A percentile compares a stretch with the other conserved stretches of the same genome.
Evolutionary conservation across 441 rosid species (phyloP).

Genomic region (Adansonia gregorii): DNA sequence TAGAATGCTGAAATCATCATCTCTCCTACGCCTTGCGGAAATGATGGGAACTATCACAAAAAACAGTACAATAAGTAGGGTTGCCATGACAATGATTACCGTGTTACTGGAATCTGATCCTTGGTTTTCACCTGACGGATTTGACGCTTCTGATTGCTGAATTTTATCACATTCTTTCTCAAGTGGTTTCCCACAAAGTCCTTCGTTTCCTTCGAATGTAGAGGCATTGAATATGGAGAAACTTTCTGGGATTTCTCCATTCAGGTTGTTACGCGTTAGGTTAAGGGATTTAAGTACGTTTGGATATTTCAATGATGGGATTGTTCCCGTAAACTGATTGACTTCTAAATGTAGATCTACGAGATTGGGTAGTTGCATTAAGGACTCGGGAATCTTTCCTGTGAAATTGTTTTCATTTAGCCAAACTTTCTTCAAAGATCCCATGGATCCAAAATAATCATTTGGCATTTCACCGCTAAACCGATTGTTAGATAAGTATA

Average conservation of each 20-base stretch:
- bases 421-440: constrained; percentile 66
- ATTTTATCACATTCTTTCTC: constrained; percentile 37
- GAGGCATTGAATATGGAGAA: constrained; percentile 39
- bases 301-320: constrained; percentile 47
- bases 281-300: constrained; percentile 44
- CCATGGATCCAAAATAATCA: constrained; percentile 54
- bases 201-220: constrained; percentile 49
- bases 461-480: constrained; percentile 64
- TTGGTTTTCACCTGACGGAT: background rate
- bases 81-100: constrained; percentile 25
- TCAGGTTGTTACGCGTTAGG: constrained; percentile 63
- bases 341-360: constrained; percentile 68
- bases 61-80: constrained; percentile 36
- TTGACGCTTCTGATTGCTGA: background rate
- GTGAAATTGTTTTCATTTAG: constrained; percentile 56
- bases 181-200: constrained; percentile 64
- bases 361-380: constrained; percentile 48
- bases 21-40: constrained; percentile 30
- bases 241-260: constrained; percentile 64
- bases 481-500: constrained; percentile 52
- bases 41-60: constrained; percentile 32
- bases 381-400: constrained; percentile 64
- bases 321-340: constrained; percentile 64
- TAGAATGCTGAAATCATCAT: constrained; percentile 51
- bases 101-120: background rate